A percentile compares a stretch with the other conserved stretches of the same genome.
Evolutionary conservation across 805 yeast genomes (phyloP).

Genomic region (Yarrowia yakushimensis): DNA sequence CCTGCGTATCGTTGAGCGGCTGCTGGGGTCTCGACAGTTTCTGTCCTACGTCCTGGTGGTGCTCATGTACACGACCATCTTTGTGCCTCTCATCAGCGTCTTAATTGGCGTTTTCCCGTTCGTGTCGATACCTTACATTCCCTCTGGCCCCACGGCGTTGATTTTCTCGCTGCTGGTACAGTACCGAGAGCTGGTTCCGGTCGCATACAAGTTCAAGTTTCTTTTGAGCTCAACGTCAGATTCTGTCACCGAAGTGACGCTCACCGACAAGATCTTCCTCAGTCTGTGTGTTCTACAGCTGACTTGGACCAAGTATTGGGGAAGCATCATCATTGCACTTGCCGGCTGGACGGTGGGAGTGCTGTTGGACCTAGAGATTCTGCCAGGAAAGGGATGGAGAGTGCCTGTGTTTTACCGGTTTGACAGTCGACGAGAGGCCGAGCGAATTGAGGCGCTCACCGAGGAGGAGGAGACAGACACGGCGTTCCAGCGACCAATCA

Average conservation of each 20-base stretch:
- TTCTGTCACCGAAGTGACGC: constrained; percentile 24
- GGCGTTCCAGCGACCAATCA: constrained; percentile 25
- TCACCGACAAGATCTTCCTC: constrained; percentile 40
- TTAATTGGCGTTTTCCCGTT: constrained; percentile 27
- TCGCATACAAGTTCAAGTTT: constrained; percentile 41
- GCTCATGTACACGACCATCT: constrained; percentile 28
- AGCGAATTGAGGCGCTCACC: constrained; percentile 2
- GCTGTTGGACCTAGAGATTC: constrained; percentile 38
- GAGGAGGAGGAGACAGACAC: constrained; percentile 23
- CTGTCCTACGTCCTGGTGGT: constrained; percentile 35
- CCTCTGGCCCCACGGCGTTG: constrained; percentile 40
- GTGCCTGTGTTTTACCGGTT: constrained; percentile 34
- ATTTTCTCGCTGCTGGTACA: constrained; percentile 40
- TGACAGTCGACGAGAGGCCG: constrained; percentile 15
- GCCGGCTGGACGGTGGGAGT: constrained; percentile 43
- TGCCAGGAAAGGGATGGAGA: constrained; percentile 44
- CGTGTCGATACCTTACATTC: constrained; percentile 27
- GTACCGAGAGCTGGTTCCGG: constrained; percentile 42
- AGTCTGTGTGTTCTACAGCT: constrained; percentile 39
- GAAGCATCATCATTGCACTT: constrained; percentile 34
- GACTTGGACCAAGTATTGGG: constrained; percentile 36
- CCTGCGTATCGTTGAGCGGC: constrained; percentile 41
- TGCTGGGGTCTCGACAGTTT: constrained; percentile 41
- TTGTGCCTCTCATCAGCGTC: constrained; percentile 29
- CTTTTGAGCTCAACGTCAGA: constrained; percentile 27